Percentiles rank a stretch among this genome's conserved stretches.
Evolutionary conservation across 139 green algal species (phyloP).

Genomic region (Tetradesmus obliquus): DNA sequence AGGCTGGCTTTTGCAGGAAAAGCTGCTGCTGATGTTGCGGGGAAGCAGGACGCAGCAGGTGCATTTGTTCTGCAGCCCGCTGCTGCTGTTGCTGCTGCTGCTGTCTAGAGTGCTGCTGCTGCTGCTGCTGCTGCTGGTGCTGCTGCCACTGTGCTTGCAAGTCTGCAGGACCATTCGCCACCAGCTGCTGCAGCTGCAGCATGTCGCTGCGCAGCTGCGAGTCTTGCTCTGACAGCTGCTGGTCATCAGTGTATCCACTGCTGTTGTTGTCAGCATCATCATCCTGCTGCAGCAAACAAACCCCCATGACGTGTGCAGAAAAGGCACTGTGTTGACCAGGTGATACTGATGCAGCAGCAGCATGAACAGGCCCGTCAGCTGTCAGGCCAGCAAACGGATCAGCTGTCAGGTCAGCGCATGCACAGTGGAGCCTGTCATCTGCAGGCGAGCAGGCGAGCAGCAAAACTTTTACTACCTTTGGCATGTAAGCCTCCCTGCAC

Average conservation of each 20-base stretch:
- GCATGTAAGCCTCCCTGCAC: background rate
- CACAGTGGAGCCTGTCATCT: too few relatives aligned
- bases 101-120: slow-evolving; percentile 14
- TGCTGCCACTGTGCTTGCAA: background rate
- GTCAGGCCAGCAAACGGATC: background rate
- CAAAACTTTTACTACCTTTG: too few relatives aligned
- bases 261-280: background rate
- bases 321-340: background rate
- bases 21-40: background rate
- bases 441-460: too few relatives aligned
- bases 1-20: background rate
- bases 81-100: slow-evolving; percentile 12
- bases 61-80: background rate
- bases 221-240: slow-evolving; percentile 1
- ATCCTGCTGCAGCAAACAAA: background rate
- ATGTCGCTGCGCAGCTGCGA: slow-evolving; percentile 17
- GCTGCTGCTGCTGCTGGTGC: slow-evolving; percentile 26
- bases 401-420: too few relatives aligned
- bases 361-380: background rate
- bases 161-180: background rate
- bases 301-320: background rate
- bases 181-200: slow-evolving; percentile 37
- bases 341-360: background rate
- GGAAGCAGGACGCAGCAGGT: background rate
- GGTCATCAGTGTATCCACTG: background rate